Conservation (phyloP, 2,329 filamentous ascomycete genomes). For the Colletotrichum graminicola region DNA sequence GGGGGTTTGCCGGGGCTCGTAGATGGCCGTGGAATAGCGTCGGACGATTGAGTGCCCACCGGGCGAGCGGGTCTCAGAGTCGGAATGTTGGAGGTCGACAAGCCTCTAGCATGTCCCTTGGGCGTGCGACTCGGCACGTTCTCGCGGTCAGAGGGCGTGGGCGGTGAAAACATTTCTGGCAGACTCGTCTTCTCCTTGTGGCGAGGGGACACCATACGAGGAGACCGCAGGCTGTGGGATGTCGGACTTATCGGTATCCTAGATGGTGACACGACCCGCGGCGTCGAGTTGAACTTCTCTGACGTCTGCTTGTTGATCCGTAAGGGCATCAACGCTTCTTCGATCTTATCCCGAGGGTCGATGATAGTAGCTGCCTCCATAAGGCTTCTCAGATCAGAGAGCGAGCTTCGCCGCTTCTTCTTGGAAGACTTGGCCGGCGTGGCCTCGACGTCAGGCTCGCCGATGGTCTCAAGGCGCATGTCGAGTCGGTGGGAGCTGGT, state of each 20-base stretch:
- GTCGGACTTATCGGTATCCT: slow-evolving; percentile 66
- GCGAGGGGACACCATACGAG: slow-evolving; percentile 48
- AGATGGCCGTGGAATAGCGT: slow-evolving; percentile 46
- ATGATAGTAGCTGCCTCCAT: slow-evolving; percentile 71
- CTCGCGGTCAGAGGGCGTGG: slow-evolving; percentile 27
- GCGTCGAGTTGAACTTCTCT: slow-evolving; percentile 68
- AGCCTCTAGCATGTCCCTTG: slow-evolving; percentile 59
- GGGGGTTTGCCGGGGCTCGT: slow-evolving; percentile 56
- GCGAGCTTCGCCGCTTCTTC: slow-evolving; percentile 89
- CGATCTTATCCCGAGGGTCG: slow-evolving; percentile 53
- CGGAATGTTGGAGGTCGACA: slow-evolving; percentile 68
- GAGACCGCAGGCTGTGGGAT: slow-evolving; percentile 54
- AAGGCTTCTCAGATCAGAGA: slow-evolving; percentile 84
- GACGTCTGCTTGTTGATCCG: slow-evolving; percentile 66
- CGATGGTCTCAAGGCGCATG: slow-evolving; percentile 69
- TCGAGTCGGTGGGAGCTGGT: slow-evolving; percentile 69
- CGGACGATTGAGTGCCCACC: slow-evolving; percentile 45
- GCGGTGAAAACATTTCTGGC: slow-evolving; percentile 34
- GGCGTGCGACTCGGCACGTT: slow-evolving; percentile 29
- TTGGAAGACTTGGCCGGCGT: slow-evolving; percentile 58
- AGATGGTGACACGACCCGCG: slow-evolving; percentile 59
- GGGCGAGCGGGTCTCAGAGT: slow-evolving; percentile 60
- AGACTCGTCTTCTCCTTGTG: slow-evolving; percentile 62
- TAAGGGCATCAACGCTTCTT: slow-evolving; percentile 60
- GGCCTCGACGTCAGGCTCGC: slow-evolving; percentile 62